Conservation (phyloP, 1,284 basidiomycete genomes). For the Ustilago xerochloae region DNA sequence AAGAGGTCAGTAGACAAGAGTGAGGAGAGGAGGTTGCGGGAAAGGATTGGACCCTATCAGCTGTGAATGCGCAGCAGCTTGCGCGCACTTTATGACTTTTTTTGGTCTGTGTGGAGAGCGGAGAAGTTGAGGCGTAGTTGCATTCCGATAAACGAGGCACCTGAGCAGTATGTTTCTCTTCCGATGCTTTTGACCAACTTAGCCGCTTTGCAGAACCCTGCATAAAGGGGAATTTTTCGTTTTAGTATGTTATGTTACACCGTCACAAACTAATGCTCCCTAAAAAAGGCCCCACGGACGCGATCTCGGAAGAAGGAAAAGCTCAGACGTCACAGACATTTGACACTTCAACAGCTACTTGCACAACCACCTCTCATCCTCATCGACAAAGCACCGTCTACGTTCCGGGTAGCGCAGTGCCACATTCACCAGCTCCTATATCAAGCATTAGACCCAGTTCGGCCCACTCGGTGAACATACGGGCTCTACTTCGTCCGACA, state of each 20-base stretch:
- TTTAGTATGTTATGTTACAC: background rate
- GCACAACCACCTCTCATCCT: too few relatives aligned
- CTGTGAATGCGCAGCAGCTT: background rate
- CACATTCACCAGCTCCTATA: too few relatives aligned
- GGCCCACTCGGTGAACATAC: too few relatives aligned
- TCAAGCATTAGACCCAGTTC: too few relatives aligned
- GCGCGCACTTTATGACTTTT: background rate
- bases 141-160: background rate
- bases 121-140: too few relatives aligned
- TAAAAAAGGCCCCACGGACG: background rate
- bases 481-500: too few relatives aligned
- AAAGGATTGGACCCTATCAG: conserved; percentile 4
- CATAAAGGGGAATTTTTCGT: conserved; percentile 7
- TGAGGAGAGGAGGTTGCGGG: background rate
- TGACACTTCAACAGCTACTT: background rate
- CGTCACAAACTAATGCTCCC: background rate
- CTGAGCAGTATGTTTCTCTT: background rate
- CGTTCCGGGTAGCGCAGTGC: too few relatives aligned
- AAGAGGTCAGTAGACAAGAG: background rate
- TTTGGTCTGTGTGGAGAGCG: conserved; percentile 3
- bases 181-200: background rate
- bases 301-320: conserved; percentile 29
- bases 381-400: too few relatives aligned
- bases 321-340: background rate
- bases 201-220: conserved; percentile 19